Base-by-base conservation (phyloP, 2,329 filamentous ascomycete species). In the Neurospora sp. region DNA sequence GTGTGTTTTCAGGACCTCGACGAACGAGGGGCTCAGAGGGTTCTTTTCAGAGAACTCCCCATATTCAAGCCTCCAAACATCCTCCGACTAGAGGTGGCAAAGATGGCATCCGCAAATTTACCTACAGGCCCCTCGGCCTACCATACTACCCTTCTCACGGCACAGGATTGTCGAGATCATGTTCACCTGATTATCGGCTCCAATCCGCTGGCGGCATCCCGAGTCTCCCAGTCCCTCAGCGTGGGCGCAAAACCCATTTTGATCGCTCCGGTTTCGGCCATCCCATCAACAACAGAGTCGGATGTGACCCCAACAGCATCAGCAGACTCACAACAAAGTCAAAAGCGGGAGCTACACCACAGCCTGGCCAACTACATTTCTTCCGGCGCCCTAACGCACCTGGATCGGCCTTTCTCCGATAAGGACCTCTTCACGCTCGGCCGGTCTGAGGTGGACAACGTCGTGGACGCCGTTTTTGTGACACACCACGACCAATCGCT, bases 381-480 rank as follows among this genome's bases (percentile, higher is more conserved):
- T 69, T 85, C 87, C 11, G 88, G 88, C 69, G 82, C 87, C 71
- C 86, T 93, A 6, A 80, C 86, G 73, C 93, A 91, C 90, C 76
- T 89, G 38, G 83, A 85, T 74, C 86, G 88, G 70, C 77, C 82
- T 0, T 97, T 97, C 75, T 79, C 87, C 67, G 90, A 95, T 43
- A 81, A 82, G 0, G 91, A 97, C 77, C 80, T 97, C 68, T 89
- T 88, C 52, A 88, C 84, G 1, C 82, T 97, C 2, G 96, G 96
- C n/a, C 86, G 96, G 68, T 85, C 88, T 52, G 92, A 96, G 70
- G 89, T 97, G 10, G 89, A 87, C 72, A 77, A 82, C 69, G 88
- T 96, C 4, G 95, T 97, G 17, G 96, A 99, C 79, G 91, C 92
- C 69, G 96, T 99, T 46, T 98, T 98, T 79, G 89, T 98, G 43